These are phyloP conservation scores for Phaeotremella fagi DNA, from an alignment of 768 basidiomycete species.

Conservation along the genomic window DNA sequence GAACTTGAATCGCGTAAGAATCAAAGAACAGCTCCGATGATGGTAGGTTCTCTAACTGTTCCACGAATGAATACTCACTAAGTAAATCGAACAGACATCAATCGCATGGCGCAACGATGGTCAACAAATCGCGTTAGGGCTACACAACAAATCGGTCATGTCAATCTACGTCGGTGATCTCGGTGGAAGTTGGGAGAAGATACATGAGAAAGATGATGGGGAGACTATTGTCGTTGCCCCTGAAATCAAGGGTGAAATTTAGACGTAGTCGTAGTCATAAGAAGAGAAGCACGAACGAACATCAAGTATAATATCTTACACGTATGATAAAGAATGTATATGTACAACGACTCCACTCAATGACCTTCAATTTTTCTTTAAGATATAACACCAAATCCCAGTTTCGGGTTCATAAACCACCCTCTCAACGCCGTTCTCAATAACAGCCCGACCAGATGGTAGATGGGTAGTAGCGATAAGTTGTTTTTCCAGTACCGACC, in stretches of 20 bases:
- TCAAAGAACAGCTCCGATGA: slow-evolving; percentile 23
- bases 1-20: slow-evolving; percentile 16
- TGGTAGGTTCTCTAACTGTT: slow-evolving; percentile 8
- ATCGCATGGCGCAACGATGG: slow-evolving; percentile 44
- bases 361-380: no score
- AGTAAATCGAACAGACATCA: no score
- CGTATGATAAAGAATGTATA: no score
- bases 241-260: no score
- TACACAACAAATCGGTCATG: slow-evolving; percentile 39
- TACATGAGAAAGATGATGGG: slow-evolving; percentile 1
- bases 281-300: no score
- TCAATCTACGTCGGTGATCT: slow-evolving; percentile 35
- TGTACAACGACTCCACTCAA: no score
- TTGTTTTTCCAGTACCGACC: slow-evolving; percentile 4
- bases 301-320: no score
- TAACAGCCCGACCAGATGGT: background rate
- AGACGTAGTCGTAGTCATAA: no score
- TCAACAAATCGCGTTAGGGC: slow-evolving; percentile 38
- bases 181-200: background rate
- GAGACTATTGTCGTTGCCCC: background rate
- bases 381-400: slow-evolving; percentile 26
- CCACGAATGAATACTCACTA: background rate
- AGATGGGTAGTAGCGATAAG: background rate
- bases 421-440: slow-evolving; percentile 1
- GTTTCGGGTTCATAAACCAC: slow-evolving; percentile 36